phyloP scores from a whole-genome alignment of 108 stramenopile genomes.

The Nitzschia palea region DNA sequence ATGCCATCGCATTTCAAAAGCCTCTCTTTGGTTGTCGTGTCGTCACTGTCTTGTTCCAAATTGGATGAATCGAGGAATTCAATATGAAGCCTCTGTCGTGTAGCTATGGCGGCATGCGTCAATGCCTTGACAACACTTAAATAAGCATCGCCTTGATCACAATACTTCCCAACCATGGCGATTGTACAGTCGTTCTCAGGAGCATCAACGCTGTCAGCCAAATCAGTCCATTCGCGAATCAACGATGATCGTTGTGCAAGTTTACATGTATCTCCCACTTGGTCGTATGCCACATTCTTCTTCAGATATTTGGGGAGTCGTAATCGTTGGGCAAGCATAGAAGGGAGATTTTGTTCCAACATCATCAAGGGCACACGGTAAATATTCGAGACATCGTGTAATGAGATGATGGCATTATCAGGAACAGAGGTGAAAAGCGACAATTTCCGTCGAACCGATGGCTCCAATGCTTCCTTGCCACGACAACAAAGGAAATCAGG shows the following conservation, averaged over 20 bases:
- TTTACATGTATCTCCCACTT: slow-evolving; percentile 19
- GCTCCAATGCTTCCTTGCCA: slow-evolving; percentile 70
- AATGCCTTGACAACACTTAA: slow-evolving; percentile 94
- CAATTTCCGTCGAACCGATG: slow-evolving; percentile 84
- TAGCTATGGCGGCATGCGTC: slow-evolving; percentile 92
- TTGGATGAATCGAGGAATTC: slow-evolving; percentile 93
- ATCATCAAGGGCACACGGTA: slow-evolving; percentile 97
- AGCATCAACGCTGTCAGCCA: slow-evolving; percentile 83
- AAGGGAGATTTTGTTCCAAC: slow-evolving; percentile 87
- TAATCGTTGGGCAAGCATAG: slow-evolving; percentile 67
- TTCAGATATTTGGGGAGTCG: slow-evolving; percentile 50
- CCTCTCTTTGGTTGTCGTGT: slow-evolving; percentile 56
- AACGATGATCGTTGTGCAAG: neutral
- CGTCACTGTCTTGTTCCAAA: slow-evolving; percentile 61
- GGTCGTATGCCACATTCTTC: slow-evolving; percentile 23
- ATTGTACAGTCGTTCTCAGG: slow-evolving; percentile 74
- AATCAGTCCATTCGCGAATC: slow-evolving; percentile 71
- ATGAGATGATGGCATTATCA: slow-evolving; percentile 77
- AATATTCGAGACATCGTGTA: slow-evolving; percentile 97
- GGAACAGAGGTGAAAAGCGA: slow-evolving; percentile 94
- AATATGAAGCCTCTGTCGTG: slow-evolving; percentile 70
- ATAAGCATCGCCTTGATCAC: slow-evolving; percentile 91
- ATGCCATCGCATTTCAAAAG: slow-evolving; percentile 72
- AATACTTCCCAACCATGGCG: slow-evolving; percentile 97
- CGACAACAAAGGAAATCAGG: slow-evolving; percentile 97